Percentiles rank a stretch among this genome's conserved stretches.
Conservation (phyloP, 371 early-diverging fungal species). For the Rhizopus arrhizus region DNA sequence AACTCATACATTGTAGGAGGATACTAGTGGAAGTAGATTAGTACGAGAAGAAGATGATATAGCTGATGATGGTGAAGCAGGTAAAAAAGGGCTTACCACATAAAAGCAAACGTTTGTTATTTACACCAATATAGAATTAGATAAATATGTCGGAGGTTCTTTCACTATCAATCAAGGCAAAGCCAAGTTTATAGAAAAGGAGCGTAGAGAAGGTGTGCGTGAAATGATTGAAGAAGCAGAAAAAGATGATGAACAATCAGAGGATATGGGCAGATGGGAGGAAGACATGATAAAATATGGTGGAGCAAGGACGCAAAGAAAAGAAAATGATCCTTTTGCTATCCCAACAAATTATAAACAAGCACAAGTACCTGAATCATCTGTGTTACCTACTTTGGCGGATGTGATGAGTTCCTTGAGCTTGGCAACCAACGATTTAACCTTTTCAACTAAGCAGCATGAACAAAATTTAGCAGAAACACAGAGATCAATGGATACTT, state of each 20-base stretch:
- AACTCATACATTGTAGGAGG: not conserved
- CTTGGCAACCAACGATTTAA: constrained; percentile 34
- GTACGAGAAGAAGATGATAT: constrained; percentile 60
- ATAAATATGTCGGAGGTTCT: constrained; percentile 51
- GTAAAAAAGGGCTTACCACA: constrained; percentile 4
- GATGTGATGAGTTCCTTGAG: constrained; percentile 51
- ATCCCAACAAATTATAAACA: constrained; percentile 38
- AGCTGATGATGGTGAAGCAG: constrained; percentile 56
- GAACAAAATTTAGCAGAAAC: constrained; percentile 51
- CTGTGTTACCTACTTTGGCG: constrained; percentile 52
- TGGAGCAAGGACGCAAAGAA: constrained; percentile 37
- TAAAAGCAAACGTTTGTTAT: not conserved
- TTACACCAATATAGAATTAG: constrained; percentile 37
- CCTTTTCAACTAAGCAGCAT: constrained; percentile 44
- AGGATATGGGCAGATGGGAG: constrained; percentile 71
- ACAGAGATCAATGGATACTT: constrained; percentile 44
- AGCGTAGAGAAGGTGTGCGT: constrained; percentile 44
- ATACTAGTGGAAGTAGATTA: constrained; percentile 33
- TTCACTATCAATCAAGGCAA: constrained; percentile 43
- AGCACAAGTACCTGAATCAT: constrained; percentile 55
- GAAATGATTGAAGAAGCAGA: constrained; percentile 64
- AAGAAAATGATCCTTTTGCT: constrained; percentile 27
- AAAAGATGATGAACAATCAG: constrained; percentile 55
- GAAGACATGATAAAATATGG: constrained; percentile 68
- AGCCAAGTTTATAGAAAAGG: constrained; percentile 43